Evolutionary conservation across 495 filamentous ascomycete genomes (phyloP).

Genomic region (Diplogelasinospora grovesii): DNA sequence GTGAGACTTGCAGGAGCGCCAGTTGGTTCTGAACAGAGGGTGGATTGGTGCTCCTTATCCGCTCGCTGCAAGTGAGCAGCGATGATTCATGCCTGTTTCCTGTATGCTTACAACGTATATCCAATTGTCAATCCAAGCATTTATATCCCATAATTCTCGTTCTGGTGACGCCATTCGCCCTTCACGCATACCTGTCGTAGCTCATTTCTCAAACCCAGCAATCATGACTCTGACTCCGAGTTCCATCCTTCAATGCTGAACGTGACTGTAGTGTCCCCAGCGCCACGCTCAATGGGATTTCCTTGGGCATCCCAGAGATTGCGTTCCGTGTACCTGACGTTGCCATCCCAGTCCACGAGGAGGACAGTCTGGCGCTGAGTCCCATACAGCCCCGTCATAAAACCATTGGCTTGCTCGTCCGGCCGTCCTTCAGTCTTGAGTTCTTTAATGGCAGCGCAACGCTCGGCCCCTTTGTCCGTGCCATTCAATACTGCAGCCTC

Average conservation of each 20-base stretch:
- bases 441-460: slow-evolving; percentile 14
- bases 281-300: slow-evolving; percentile 49
- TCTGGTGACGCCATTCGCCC: too few relatives aligned
- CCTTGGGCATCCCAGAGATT: slow-evolving; percentile 69
- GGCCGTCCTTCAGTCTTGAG: slow-evolving; percentile 23
- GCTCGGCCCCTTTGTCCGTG: slow-evolving; percentile 7
- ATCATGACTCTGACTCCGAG: slow-evolving; percentile 7
- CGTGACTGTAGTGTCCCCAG: slow-evolving; percentile 56
- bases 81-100: too few relatives aligned
- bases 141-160: too few relatives aligned
- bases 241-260: slow-evolving; percentile 55
- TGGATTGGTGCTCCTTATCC: too few relatives aligned
- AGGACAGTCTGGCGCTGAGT: slow-evolving; percentile 89
- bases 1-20: too few relatives aligned
- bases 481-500: slow-evolving; percentile 34
- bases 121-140: too few relatives aligned
- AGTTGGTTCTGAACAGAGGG: too few relatives aligned
- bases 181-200: too few relatives aligned
- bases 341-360: slow-evolving; percentile 67
- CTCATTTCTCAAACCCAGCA: too few relatives aligned
- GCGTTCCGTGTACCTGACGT: slow-evolving; percentile 75
- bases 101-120: too few relatives aligned
- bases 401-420: slow-evolving; percentile 27
- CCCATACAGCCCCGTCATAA: slow-evolving; percentile 67
- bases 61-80: too few relatives aligned